Evolutionary conservation across 164 flowering plant genomes (phyloP).

Genomic region (Chimonanthus praecox): DNA sequence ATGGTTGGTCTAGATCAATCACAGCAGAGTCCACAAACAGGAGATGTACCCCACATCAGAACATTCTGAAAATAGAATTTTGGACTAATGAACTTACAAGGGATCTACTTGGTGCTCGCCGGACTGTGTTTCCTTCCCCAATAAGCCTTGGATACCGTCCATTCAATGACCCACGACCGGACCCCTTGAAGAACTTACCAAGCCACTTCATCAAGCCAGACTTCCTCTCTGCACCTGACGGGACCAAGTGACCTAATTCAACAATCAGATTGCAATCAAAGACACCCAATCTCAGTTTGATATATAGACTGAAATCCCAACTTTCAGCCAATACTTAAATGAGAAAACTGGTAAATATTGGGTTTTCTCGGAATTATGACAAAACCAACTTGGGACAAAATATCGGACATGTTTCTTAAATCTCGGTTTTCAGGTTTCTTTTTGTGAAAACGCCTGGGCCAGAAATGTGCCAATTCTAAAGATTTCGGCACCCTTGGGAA

Average conservation of each 20-base stretch:
- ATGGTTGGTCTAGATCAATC: not conserved
- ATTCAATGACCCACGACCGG: constrained; percentile 20
- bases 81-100: constrained; percentile 33
- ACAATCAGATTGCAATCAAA: not conserved
- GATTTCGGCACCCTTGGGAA: not conserved
- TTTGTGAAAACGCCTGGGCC: too few species aligned
- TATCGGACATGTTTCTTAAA: not conserved
- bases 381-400: not conserved
- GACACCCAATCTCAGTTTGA: too few species aligned
- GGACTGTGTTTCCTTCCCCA: constrained; percentile 70
- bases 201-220: constrained; percentile 86
- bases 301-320: not conserved
- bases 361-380: too few species aligned
- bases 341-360: not conserved
- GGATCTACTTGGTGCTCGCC: constrained; percentile 57
- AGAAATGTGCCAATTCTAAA: too few species aligned
- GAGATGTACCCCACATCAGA: not conserved
- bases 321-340: not conserved
- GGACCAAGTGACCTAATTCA: constrained; percentile 54
- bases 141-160: constrained; percentile 45
- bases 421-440: too few species aligned
- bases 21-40: not conserved
- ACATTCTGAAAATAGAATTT: not conserved
- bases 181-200: constrained; percentile 63
- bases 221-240: constrained; percentile 54